These are phyloP conservation scores for Hyaloscypha hepaticicola DNA, from an alignment of 495 filamentous ascomycete genomes.

Conservation along the genomic window DNA sequence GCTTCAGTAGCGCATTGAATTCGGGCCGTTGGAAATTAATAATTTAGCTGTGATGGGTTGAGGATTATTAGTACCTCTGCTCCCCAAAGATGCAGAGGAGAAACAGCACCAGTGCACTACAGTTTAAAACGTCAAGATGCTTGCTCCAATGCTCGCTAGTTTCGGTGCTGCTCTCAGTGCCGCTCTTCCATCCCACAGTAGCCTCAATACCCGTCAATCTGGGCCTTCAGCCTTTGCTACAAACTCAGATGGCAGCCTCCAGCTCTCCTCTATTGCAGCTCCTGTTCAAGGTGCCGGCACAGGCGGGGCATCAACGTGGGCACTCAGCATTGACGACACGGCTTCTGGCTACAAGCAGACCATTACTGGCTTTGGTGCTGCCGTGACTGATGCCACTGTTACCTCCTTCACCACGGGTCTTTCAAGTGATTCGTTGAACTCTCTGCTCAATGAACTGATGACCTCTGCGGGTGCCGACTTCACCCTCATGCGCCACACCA, in stretches of 20 bases:
- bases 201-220: neutral
- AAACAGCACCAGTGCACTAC: neutral
- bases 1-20: neutral
- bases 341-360: conserved; percentile 47
- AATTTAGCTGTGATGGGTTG: neutral
- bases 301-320: conserved; percentile 42
- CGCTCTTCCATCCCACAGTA: conserved; percentile 1
- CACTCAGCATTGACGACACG: conserved; percentile 50
- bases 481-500: conserved; percentile 52
- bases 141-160: conserved; percentile 3
- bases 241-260: conserved; percentile 46
- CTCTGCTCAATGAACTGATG: conserved; percentile 49
- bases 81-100: neutral
- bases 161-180: conserved; percentile 3
- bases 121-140: conserved; percentile 1
- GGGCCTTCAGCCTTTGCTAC: conserved; percentile 39
- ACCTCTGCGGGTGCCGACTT: conserved; percentile 48
- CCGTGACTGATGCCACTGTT: conserved; percentile 57
- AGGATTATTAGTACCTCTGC: neutral
- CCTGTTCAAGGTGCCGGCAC: conserved; percentile 40
- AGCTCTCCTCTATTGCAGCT: conserved; percentile 41
- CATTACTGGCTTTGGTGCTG: conserved; percentile 53
- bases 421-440: conserved; percentile 36
- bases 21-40: conserved; percentile 3
- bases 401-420: conserved; percentile 49